Percentiles rank a stretch among this genome's conserved stretches.
phyloP scores from a whole-genome alignment of 2,329 filamentous ascomycete genomes.

The Talaromyces sp. region DNA sequence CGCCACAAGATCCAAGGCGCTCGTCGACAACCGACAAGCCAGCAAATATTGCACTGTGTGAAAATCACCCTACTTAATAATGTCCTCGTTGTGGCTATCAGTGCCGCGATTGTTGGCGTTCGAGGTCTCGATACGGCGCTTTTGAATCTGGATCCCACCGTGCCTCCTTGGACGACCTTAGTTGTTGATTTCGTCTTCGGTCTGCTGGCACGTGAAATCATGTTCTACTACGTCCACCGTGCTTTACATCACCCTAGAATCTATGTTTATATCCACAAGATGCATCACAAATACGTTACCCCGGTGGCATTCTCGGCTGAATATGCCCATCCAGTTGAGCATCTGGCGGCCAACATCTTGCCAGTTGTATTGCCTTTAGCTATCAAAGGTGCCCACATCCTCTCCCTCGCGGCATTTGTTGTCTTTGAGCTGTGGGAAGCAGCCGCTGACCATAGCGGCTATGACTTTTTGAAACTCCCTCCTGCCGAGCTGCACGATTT shows the following conservation, averaged over 20 bases:
- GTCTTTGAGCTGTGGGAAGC: neutral
- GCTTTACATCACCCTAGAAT: neutral
- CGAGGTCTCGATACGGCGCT: neutral
- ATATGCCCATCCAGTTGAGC: neutral
- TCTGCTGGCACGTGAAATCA: neutral
- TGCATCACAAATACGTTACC: neutral
- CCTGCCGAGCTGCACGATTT: neutral
- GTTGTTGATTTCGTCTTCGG: neutral
- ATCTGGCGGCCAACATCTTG: neutral
- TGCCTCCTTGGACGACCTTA: neutral
- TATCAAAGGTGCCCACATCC: neutral
- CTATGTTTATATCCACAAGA: neutral
- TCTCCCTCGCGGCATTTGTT: neutral
- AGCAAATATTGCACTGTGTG: neutral
- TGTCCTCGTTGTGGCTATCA: no score
- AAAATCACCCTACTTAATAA: no score
- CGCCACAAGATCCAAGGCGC: conserved; percentile 52
- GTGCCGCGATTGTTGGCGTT: no score
- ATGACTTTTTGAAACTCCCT: neutral
- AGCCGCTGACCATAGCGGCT: neutral
- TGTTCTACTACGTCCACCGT: neutral
- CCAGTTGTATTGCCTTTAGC: neutral
- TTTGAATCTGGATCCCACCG: no score
- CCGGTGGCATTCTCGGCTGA: neutral
- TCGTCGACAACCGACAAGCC: neutral